phyloP scores from a whole-genome alignment of 805 yeast genomes.

The Saturnispora sanitii region DNA sequence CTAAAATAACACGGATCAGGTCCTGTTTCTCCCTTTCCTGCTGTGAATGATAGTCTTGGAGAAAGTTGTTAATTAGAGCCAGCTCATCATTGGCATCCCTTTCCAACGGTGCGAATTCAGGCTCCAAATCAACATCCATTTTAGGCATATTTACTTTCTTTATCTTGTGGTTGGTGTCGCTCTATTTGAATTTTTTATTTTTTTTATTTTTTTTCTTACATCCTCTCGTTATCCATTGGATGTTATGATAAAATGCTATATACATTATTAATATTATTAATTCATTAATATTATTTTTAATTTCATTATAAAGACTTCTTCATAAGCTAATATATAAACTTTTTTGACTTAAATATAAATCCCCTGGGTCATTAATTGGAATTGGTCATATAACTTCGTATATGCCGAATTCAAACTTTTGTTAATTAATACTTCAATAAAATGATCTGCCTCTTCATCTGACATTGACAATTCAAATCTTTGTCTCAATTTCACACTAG shows the following conservation, averaged over 20 bases:
- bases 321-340: not conserved
- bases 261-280: no score
- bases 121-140: not conserved
- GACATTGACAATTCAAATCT: slow-evolving; percentile 69
- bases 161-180: not conserved
- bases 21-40: slow-evolving; percentile 10
- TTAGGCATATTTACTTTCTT: not conserved
- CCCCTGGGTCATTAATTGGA: slow-evolving; percentile 91
- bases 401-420: slow-evolving; percentile 82
- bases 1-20: slow-evolving; percentile 4
- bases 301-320: no score
- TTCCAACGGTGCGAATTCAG: no score
- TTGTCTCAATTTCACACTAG: slow-evolving; percentile 69
- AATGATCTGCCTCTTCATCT: slow-evolving; percentile 63
- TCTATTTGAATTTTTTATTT: no score
- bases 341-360: slow-evolving; percentile 71
- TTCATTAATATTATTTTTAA: no score
- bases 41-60: slow-evolving; percentile 15
- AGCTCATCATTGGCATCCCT: not conserved
- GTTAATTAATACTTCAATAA: slow-evolving; percentile 71
- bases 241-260: no score
- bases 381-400: slow-evolving; percentile 90
- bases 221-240: no score
- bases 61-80: slow-evolving; percentile 1
- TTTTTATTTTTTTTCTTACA: no score